phyloP scores from a whole-genome alignment of 2,329 filamentous ascomycete genomes.

The Coniochaeta sp. region DNA sequence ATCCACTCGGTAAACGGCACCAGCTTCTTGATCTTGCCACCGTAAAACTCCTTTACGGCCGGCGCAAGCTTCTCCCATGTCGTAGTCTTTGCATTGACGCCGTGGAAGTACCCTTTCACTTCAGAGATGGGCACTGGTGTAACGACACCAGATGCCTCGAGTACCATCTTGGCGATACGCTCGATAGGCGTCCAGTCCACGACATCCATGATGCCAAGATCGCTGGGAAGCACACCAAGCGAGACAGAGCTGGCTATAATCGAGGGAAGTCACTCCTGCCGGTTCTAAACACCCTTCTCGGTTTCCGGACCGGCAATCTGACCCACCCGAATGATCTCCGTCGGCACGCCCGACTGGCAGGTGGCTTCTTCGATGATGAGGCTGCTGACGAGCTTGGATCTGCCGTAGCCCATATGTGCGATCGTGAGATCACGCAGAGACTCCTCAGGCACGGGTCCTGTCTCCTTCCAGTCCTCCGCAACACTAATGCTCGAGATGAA shows the following conservation, averaged over 20 bases:
- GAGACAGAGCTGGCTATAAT: slow-evolving; percentile 40
- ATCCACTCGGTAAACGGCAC: slow-evolving; percentile 40
- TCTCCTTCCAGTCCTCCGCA: slow-evolving; percentile 15
- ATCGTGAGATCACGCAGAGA: slow-evolving; percentile 26
- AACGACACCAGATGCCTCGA: slow-evolving; percentile 35
- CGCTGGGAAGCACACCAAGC: slow-evolving; percentile 37
- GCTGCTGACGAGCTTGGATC: slow-evolving; percentile 33
- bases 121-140: slow-evolving; percentile 18
- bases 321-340: slow-evolving; percentile 35
- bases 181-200: slow-evolving; percentile 52
- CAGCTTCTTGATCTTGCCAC: slow-evolving; percentile 27
- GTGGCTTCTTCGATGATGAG: slow-evolving; percentile 34
- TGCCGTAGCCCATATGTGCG: slow-evolving; percentile 31
- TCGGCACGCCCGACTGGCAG: slow-evolving; percentile 26
- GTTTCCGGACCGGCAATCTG: slow-evolving; percentile 37
- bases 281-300: slow-evolving; percentile 43
- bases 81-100: slow-evolving; percentile 35
- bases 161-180: slow-evolving; percentile 34
- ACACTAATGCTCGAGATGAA: slow-evolving; percentile 38
- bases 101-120: slow-evolving; percentile 36
- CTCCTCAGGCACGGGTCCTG: slow-evolving; percentile 28
- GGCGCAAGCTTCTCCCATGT: slow-evolving; percentile 33
- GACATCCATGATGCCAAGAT: slow-evolving; percentile 32
- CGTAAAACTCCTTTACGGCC: slow-evolving; percentile 32
- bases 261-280: slow-evolving; percentile 49